These are phyloP conservation scores for Diaporthe sp. DNA, from an alignment of 2,329 filamentous ascomycete genomes.

Conservation along the genomic window DNA sequence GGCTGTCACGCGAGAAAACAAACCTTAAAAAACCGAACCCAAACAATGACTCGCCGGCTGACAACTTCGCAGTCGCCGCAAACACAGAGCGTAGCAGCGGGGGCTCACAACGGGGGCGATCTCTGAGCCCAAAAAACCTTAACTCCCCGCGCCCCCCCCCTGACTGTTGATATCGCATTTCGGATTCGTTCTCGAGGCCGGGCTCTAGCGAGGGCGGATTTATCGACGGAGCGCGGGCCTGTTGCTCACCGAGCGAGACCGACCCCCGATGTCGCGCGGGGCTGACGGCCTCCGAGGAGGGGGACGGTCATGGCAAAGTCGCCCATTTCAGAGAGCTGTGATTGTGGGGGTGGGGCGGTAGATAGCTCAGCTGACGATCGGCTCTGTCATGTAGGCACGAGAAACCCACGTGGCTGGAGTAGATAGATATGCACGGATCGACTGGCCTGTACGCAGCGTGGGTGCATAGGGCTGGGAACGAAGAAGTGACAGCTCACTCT, in stretches of 20 bases:
- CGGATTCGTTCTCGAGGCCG: not conserved
- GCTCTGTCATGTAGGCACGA: not conserved
- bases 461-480: not conserved
- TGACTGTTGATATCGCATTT: not conserved
- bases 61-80: constrained; percentile 19
- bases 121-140: not conserved
- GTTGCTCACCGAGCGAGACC: not conserved
- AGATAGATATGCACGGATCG: not conserved
- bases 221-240: not conserved
- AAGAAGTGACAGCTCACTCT: constrained; percentile 12
- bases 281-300: not conserved
- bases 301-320: not conserved
- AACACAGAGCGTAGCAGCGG: not conserved
- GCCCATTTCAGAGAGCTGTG: not conserved
- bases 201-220: not conserved
- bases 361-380: not conserved
- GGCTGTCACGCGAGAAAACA: constrained; percentile 33
- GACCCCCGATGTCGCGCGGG: not conserved
- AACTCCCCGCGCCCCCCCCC: too few species aligned
- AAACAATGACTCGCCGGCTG: constrained; percentile 25
- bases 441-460: not conserved
- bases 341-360: not conserved
- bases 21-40: not conserved
- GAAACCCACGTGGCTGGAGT: constrained; percentile 3
- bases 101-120: not conserved